Conservation (phyloP, 768 basidiomycete species). For the Mycena vitilis region DNA sequence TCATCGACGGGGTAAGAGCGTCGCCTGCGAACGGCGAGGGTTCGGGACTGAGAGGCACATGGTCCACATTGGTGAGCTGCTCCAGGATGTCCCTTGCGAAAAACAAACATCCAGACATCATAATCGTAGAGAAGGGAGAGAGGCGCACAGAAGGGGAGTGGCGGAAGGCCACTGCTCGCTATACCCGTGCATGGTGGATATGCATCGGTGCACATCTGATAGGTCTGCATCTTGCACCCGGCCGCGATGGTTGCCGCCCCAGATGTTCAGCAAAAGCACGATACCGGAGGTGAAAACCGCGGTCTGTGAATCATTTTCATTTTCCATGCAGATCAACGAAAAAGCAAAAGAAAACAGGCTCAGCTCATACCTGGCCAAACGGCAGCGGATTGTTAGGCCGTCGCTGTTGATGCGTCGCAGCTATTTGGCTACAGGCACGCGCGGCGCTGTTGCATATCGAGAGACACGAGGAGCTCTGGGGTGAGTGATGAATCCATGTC, state of each 20-base stretch:
- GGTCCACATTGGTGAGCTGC: slow-evolving; percentile 22
- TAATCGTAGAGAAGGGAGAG: neutral
- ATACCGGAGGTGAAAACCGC: slow-evolving; percentile 31
- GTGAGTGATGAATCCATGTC: too few species aligned
- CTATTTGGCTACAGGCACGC: slow-evolving; percentile 65
- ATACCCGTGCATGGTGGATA: neutral
- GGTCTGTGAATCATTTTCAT: neutral
- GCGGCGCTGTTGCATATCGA: slow-evolving; percentile 77
- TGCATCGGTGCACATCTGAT: slow-evolving; percentile 21
- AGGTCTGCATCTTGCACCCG: neutral
- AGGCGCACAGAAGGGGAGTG: slow-evolving; percentile 1
- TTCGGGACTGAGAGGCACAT: neutral
- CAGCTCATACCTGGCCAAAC: slow-evolving; percentile 19
- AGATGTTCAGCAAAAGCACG: slow-evolving; percentile 30
- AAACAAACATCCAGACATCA: neutral
- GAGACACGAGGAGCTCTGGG: slow-evolving; percentile 65
- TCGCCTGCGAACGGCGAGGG: slow-evolving; percentile 2
- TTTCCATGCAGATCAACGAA: too few species aligned
- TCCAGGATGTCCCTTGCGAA: slow-evolving; percentile 20
- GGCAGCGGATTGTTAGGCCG: slow-evolving; percentile 27
- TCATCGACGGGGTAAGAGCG: neutral
- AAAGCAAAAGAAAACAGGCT: neutral
- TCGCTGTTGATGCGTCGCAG: slow-evolving; percentile 56
- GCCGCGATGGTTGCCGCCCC: slow-evolving; percentile 7
- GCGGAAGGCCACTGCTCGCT: slow-evolving; percentile 16